Base-by-base conservation (phyloP, 2,329 filamentous ascomycete genomes). In the Teratosphaeria zuluensis region DNA sequence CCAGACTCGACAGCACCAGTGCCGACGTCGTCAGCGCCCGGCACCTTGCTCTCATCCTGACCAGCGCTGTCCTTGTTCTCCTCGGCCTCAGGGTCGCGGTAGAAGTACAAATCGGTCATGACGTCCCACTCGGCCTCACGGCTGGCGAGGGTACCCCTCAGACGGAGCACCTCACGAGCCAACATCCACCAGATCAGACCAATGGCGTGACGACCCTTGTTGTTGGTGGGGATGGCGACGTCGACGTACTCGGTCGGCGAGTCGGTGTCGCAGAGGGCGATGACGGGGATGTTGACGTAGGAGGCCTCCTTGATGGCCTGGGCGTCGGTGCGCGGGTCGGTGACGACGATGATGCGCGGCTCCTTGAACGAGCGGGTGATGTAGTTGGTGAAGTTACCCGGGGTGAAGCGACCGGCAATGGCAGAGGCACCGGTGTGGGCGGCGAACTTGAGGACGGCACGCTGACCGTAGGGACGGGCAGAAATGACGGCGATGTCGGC, bases 341-440 rank as follows among this genome's bases (percentile, higher is more conserved):
- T 99, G 75, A 99, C 94, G 78, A 99, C 87, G 81, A 99, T 97
- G 76, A 99, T 85, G 80, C 95, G 95, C 76, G 94, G 94, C 85
- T 99, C 94, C 88, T 96, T 96, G 91, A 99, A 99, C 68, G 94
- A 97, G 76, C 94, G 92, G 80, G 95, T 99, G 88, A 99, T 99
- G 89, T 99, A 99, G 87, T 99, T 99, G 85, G 94, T 99, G 88
- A 99, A 99, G 81, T 92, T 96, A 89, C 94, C 94, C 78, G 94
- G 94, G 76, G 94, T 99, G 89, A 99, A 99, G 78, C 94, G 94
- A 83, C 94, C 94, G 74, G 94, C 95, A 75, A 99, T 99, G 79
- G 94, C 89, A 74, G 91, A 89, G 74, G 95, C 92, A 77, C 94
- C 94, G 69, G 94, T 99, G 88, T 99, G 94, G 67, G 91, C 83